These are phyloP conservation scores for Nakazawaea pomicola DNA, from an alignment of 805 yeast genomes.

Conservation along the genomic window DNA sequence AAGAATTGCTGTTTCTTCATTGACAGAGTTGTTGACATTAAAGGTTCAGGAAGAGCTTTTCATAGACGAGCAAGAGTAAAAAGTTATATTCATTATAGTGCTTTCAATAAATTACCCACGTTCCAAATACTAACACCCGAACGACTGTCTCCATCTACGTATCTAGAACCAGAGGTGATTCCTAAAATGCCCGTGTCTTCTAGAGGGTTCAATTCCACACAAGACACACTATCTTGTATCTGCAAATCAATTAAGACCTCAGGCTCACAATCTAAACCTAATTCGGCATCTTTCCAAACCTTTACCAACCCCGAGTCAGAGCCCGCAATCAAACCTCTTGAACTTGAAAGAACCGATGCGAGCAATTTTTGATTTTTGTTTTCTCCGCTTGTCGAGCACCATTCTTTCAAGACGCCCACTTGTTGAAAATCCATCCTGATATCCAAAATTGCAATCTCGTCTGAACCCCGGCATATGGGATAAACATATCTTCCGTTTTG, in stretches of 20 bases:
- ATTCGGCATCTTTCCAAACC: conserved; percentile 12
- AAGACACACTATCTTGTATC: conserved; percentile 14
- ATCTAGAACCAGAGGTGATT: conserved; percentile 1
- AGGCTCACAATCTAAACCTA: conserved; percentile 13
- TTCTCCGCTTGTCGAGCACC: conserved; percentile 4
- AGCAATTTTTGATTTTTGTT: conserved; percentile 20
- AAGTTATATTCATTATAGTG: background rate
- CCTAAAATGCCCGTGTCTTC: background rate
- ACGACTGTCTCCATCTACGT: background rate
- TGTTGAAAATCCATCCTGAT: conserved; percentile 23
- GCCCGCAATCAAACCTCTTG: conserved; percentile 26
- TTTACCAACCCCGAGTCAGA: conserved; percentile 16
- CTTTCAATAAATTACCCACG: background rate
- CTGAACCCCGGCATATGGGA: conserved; percentile 25
- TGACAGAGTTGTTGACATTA: conserved; percentile 7
- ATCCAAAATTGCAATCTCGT: conserved; percentile 29
- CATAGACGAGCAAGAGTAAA: background rate
- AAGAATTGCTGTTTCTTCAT: background rate
- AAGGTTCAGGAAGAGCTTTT: conserved; percentile 11
- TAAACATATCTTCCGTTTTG: conserved; percentile 31
- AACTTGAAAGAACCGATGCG: conserved; percentile 18
- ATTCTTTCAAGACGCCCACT: conserved; percentile 12
- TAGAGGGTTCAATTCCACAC: conserved; percentile 1
- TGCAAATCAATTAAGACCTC: conserved; percentile 13
- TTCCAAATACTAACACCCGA: conserved; percentile 1